A percentile compares a stretch with the other conserved stretches of the same genome.
Evolutionary conservation across 352 stramenopile species (phyloP).

Genomic region (Phytophthora chlamydospora): DNA sequence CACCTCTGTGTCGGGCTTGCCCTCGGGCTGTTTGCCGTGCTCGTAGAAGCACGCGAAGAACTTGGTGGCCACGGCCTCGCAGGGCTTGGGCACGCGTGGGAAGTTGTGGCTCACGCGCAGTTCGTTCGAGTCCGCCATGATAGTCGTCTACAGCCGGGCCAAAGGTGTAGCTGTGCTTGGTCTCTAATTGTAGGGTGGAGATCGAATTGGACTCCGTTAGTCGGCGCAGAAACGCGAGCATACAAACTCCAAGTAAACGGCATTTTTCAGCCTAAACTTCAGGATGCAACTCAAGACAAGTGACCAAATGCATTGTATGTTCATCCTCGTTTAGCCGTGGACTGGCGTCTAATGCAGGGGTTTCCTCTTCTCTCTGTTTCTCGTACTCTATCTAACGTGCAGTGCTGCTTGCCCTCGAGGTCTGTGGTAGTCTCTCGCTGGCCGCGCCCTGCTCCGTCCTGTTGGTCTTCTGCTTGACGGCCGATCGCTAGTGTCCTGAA

Average conservation of each 20-base stretch:
- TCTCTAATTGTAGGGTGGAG: conserved; percentile 29
- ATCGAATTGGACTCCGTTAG: conserved; percentile 34
- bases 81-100: conserved; percentile 72
- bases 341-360: conserved; percentile 15
- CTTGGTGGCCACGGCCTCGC: conserved; percentile 64
- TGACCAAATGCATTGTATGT: conserved; percentile 4
- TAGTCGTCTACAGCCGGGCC: conserved; percentile 6
- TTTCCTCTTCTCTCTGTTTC: conserved; percentile 1
- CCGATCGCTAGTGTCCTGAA: conserved; percentile 20
- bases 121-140: conserved; percentile 43
- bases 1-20: conserved; percentile 59
- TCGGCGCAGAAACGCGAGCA: conserved; percentile 31
- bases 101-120: conserved; percentile 78
- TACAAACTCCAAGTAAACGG: conserved; percentile 61
- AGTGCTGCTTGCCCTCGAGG: conserved; percentile 11
- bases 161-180: background rate
- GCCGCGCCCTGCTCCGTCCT: conserved; percentile 3
- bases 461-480: conserved; percentile 20
- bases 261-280: background rate
- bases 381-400: conserved; percentile 35
- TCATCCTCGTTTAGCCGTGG: conserved; percentile 20
- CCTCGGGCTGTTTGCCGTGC: conserved; percentile 74
- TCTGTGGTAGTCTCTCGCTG: conserved; percentile 12
- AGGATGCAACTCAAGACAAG: too few species aligned
- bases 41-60: conserved; percentile 89